Percentiles rank a stretch among this genome's conserved stretches.
phyloP scores from a whole-genome alignment of 2,329 filamentous ascomycete species.

The Penicillium sp. region DNA sequence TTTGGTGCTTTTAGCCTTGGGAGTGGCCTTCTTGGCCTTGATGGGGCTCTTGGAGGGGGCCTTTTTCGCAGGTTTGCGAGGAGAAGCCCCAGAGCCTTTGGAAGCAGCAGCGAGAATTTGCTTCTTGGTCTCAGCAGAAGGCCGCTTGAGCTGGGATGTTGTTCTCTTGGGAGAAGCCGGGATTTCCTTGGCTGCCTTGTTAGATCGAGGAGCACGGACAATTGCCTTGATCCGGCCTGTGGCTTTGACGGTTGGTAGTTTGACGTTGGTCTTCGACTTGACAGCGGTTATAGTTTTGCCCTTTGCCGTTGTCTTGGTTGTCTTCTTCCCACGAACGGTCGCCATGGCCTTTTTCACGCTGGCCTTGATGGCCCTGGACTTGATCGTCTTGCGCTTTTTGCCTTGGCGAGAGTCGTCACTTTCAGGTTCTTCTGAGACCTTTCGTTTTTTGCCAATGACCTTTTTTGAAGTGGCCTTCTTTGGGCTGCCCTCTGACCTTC shows the following conservation, averaged over 20 bases:
- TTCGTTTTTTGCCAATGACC: constrained; percentile 34
- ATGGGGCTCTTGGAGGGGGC: constrained; percentile 11
- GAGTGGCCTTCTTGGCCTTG: constrained; percentile 12
- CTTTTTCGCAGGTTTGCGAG: constrained; percentile 13
- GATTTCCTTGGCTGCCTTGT: constrained; percentile 11
- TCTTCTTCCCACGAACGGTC: constrained; percentile 20
- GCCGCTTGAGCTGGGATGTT: constrained; percentile 27
- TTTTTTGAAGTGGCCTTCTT: constrained; percentile 27
- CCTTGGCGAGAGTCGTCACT: not conserved
- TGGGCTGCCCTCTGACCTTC: constrained; percentile 20
- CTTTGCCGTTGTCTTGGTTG: constrained; percentile 18
- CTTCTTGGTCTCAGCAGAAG: constrained; percentile 31
- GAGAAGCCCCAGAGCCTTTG: constrained; percentile 18
- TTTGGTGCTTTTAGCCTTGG: constrained; percentile 10
- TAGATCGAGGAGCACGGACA: constrained; percentile 12
- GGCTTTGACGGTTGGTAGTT: constrained; percentile 29
- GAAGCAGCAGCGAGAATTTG: constrained; percentile 27
- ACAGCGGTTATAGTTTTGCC: constrained; percentile 7
- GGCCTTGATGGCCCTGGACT: constrained; percentile 32
- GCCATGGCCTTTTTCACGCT: constrained; percentile 29
- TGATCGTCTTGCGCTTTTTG: constrained; percentile 30
- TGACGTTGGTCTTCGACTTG: constrained; percentile 23
- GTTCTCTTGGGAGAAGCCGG: constrained; percentile 18
- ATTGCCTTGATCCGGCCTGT: constrained; percentile 30
- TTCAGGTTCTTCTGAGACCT: constrained; percentile 13